Percentiles rank a stretch among this genome's conserved stretches.
Conservation (phyloP, 2,329 filamentous ascomycete species). For the Exophiala alcalophila region DNA sequence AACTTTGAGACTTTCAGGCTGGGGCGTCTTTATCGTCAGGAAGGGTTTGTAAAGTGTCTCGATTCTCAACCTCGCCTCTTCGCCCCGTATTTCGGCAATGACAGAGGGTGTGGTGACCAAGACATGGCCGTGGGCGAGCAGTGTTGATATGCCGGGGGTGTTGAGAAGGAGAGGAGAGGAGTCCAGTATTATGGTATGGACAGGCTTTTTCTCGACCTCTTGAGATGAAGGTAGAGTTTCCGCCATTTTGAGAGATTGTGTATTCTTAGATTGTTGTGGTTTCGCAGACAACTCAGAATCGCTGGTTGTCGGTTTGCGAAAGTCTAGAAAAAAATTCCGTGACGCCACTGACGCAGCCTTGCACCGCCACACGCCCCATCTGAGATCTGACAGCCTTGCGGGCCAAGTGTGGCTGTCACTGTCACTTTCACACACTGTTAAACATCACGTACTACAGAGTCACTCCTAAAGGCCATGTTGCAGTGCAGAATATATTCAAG, state of each 20-base stretch:
- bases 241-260: conserved; percentile 1
- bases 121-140: conserved; percentile 71
- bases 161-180: conserved; percentile 93
- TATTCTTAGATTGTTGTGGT: too few relatives aligned
- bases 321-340: too few relatives aligned
- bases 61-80: conserved; percentile 72
- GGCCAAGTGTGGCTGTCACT: too few relatives aligned
- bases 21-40: conserved; percentile 71
- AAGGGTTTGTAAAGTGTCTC: conserved; percentile 85
- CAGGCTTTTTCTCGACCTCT: conserved; percentile 54
- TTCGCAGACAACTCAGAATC: too few relatives aligned
- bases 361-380: too few relatives aligned
- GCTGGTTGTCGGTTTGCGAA: too few relatives aligned
- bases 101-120: conserved; percentile 84
- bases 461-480: too few relatives aligned
- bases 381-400: too few relatives aligned
- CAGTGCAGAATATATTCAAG: too few relatives aligned
- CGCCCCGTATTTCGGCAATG: conserved; percentile 81
- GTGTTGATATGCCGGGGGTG: conserved; percentile 76
- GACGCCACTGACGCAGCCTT: too few relatives aligned
- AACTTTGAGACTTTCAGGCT: conserved; percentile 71
- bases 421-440: too few relatives aligned
- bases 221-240: neutral
- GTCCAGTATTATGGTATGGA: conserved; percentile 83
- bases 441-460: too few relatives aligned